Evolutionary conservation across 139 green algal species (phyloP).

Genomic region (Mychonastes homosphaera): DNA sequence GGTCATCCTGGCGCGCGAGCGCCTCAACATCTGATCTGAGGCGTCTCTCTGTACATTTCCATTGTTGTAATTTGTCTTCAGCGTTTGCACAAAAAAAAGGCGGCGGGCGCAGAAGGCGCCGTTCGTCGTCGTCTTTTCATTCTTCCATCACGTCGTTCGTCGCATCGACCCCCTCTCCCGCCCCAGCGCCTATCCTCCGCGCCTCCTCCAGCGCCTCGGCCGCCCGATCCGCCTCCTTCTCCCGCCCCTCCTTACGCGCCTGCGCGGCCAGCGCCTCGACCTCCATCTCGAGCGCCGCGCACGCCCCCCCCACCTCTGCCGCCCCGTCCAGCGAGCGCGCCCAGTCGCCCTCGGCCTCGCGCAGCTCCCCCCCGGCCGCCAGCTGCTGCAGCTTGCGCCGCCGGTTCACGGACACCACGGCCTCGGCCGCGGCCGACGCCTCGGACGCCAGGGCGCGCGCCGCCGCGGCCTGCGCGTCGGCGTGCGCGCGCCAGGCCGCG

Average conservation of each 20-base stretch:
- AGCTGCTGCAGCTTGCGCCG: conserved; percentile 69
- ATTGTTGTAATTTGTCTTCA: too few species aligned
- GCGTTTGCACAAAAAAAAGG: too few species aligned
- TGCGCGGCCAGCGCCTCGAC: conserved; percentile 16
- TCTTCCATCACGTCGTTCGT: too few species aligned
- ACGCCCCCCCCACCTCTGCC: conserved; percentile 44
- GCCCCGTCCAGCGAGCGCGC: conserved; percentile 45
- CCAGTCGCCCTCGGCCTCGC: conserved; percentile 35
- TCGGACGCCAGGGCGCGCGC: background rate
- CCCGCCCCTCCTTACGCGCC: conserved; percentile 5
- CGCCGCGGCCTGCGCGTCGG: conserved; percentile 2
- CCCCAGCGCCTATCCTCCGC: too few species aligned
- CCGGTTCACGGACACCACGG: conserved; percentile 39
- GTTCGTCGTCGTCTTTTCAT: too few species aligned
- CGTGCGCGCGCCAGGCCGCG: conserved; percentile 43
- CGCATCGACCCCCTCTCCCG: too few species aligned
- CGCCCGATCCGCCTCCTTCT: background rate
- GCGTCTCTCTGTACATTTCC: too few species aligned
- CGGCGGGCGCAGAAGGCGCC: too few species aligned
- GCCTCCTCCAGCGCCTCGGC: too few species aligned
- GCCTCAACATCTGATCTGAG: conserved; percentile 53
- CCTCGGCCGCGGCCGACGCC: background rate
- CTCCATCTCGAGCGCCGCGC: conserved; percentile 30
- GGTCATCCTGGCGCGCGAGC: conserved; percentile 55
- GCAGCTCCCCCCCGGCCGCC: conserved; percentile 30